phyloP scores from a whole-genome alignment of 2,329 filamentous ascomycete genomes.

The Zasmidium citrigriseum region DNA sequence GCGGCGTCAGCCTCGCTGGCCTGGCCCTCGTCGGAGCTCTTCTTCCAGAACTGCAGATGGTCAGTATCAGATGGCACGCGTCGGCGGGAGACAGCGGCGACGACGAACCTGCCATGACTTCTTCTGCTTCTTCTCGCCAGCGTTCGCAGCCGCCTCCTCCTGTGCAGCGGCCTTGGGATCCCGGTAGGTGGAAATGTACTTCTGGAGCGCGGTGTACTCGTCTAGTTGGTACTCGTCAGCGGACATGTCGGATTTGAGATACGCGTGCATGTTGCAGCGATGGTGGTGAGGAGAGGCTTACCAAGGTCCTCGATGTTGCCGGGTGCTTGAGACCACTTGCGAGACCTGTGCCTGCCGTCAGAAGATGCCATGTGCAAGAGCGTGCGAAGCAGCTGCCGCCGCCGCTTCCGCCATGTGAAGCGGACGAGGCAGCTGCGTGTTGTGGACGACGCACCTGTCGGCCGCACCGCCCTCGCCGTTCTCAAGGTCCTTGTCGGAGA shows the following conservation, averaged over 20 bases:
- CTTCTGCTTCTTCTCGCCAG: conserved; percentile 49
- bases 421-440: background rate
- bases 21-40: conserved; percentile 26
- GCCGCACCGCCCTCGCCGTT: conserved; percentile 33
- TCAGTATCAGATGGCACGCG: conserved; percentile 16
- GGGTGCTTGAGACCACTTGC: conserved; percentile 42
- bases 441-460: conserved; percentile 16
- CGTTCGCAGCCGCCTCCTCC: conserved; percentile 41
- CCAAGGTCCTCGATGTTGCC: conserved; percentile 45
- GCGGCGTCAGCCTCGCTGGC: conserved; percentile 38
- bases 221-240: conserved; percentile 41
- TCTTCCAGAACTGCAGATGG: conserved; percentile 54
- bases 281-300: conserved; percentile 25
- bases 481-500: conserved; percentile 42
- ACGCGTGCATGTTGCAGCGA: background rate
- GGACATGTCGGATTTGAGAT: background rate
- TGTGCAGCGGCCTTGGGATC: conserved; percentile 55
- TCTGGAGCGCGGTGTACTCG: conserved; percentile 66
- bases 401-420: conserved; percentile 2
- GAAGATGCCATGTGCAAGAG: background rate
- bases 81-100: background rate
- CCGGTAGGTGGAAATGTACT: conserved; percentile 68
- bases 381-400: conserved; percentile 9
- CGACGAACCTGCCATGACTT: conserved; percentile 53
- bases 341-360: conserved; percentile 29